phyloP scores from a whole-genome alignment of 2,329 filamentous ascomycete genomes.

The Westerdykella ornata region DNA sequence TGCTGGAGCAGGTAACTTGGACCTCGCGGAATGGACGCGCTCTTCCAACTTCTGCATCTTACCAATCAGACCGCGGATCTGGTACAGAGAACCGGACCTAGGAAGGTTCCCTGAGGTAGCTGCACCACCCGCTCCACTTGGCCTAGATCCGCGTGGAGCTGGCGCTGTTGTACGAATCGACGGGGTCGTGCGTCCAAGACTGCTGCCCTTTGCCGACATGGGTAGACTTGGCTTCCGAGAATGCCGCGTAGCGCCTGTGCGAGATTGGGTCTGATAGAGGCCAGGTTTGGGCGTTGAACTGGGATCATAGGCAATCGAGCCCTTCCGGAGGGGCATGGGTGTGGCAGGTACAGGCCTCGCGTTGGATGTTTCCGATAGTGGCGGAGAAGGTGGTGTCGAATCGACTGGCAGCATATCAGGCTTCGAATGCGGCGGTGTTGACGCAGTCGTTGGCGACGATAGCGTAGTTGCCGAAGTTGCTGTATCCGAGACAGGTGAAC shows the following conservation, averaged over 20 bases:
- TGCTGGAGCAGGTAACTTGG: conserved; percentile 78
- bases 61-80: conserved; percentile 87
- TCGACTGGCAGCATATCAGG: conserved; percentile 57
- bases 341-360: conserved; percentile 36
- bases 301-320: conserved; percentile 48
- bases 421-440: conserved; percentile 70
- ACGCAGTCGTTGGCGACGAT: conserved; percentile 83
- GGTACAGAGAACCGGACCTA: conserved; percentile 69
- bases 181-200: conserved; percentile 41
- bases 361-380: conserved; percentile 79
- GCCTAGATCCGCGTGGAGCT: conserved; percentile 36
- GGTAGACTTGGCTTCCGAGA: conserved; percentile 55
- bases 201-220: conserved; percentile 30
- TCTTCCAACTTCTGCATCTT: conserved; percentile 97
- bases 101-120: conserved; percentile 48
- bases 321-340: conserved; percentile 35
- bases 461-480: conserved; percentile 76
- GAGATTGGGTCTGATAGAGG: conserved; percentile 38
- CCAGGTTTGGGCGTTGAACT: conserved; percentile 50
- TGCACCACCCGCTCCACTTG: conserved; percentile 44
- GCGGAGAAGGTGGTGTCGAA: conserved; percentile 84
- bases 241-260: conserved; percentile 36
- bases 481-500: conserved; percentile 65
- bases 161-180: conserved; percentile 34
- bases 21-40: conserved; percentile 82